Evolutionary conservation across 1,284 basidiomycete species (phyloP).

Genomic region (Earliella scabrosa): DNA sequence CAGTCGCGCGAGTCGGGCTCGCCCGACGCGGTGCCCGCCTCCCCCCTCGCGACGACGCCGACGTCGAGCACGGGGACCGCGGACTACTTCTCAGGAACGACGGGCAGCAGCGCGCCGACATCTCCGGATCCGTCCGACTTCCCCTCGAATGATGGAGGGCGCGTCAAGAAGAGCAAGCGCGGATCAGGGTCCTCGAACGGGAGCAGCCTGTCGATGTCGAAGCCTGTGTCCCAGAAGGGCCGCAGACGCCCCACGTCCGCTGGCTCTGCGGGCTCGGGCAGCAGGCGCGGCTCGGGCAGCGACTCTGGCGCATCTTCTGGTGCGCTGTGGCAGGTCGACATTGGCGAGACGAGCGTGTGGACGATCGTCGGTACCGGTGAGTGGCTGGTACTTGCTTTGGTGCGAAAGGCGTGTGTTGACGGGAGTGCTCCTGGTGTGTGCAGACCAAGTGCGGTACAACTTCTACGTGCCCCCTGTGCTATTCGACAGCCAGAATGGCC

Average conservation of each 20-base stretch:
- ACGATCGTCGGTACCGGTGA: conserved; percentile 89
- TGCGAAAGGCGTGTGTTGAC: conserved; percentile 3
- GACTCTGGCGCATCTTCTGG: conserved; percentile 74
- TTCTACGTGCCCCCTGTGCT: conserved; percentile 90
- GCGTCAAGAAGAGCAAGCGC: conserved; percentile 78
- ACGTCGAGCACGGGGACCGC: conserved; percentile 51
- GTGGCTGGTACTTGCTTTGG: conserved; percentile 25
- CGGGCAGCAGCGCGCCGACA: conserved; percentile 61
- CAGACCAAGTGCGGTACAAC: conserved; percentile 88
- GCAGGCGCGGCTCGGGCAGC: conserved; percentile 63
- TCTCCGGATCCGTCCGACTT: conserved; percentile 75
- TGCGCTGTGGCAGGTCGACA: conserved; percentile 85
- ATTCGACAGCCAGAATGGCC: conserved; percentile 74
- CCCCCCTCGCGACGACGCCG: conserved; percentile 68
- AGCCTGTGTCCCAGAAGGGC: conserved; percentile 63
- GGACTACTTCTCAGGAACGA: conserved; percentile 66
- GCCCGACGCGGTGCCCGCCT: conserved; percentile 61
- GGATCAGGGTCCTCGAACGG: conserved; percentile 71
- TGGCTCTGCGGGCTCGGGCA: conserved; percentile 64
- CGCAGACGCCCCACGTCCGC: conserved; percentile 76
- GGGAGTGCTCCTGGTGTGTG: conserved; percentile 1
- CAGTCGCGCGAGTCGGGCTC: conserved; percentile 53
- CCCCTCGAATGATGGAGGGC: conserved; percentile 77
- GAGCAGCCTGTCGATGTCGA: conserved; percentile 63
- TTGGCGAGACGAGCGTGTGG: conserved; percentile 91